A percentile compares a stretch with the other conserved stretches of the same genome.
These are phyloP conservation scores for Dactylella cylindrospora DNA, from an alignment of 2,329 filamentous ascomycete genomes.

Conservation along the genomic window DNA sequence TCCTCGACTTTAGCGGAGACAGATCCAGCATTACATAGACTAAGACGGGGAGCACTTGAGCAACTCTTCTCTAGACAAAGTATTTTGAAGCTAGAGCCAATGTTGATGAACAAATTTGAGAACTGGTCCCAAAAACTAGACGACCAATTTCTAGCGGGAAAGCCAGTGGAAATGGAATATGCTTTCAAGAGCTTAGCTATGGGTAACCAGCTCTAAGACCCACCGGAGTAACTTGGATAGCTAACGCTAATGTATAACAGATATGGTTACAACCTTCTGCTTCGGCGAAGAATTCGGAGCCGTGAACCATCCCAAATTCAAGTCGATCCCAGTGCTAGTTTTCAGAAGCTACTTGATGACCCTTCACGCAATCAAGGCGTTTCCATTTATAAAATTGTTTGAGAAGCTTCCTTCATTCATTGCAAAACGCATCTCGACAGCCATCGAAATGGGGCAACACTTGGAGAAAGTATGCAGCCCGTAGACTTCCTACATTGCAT, in stretches of 20 bases:
- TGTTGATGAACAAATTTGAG: slow-evolving; percentile 17
- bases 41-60: slow-evolving; percentile 8
- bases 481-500: neutral
- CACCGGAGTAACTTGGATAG: neutral
- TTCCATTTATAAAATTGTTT: slow-evolving; percentile 12
- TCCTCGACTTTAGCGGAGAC: slow-evolving; percentile 15
- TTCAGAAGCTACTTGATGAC: slow-evolving; percentile 20
- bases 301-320: slow-evolving; percentile 13
- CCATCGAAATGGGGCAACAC: slow-evolving; percentile 16
- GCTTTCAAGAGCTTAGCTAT: slow-evolving; percentile 13
- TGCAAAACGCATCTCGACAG: slow-evolving; percentile 7
- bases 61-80: slow-evolving; percentile 24
- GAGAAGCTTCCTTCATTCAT: slow-evolving; percentile 17
- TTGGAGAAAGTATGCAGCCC: slow-evolving; percentile 6
- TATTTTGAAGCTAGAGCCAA: slow-evolving; percentile 16
- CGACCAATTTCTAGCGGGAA: slow-evolving; percentile 12
- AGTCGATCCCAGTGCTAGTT: slow-evolving; percentile 9
- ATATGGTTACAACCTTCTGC: slow-evolving; percentile 20
- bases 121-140: slow-evolving; percentile 13
- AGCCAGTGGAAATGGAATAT: slow-evolving; percentile 13
- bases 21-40: slow-evolving; percentile 11
- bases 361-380: slow-evolving; percentile 20
- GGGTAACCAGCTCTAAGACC: neutral
- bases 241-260: neutral
- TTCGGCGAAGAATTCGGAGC: slow-evolving; percentile 19